Evolutionary conservation across 192 early-diverging fungal genomes (phyloP).

Genomic region (Umbelopsis sp.): DNA sequence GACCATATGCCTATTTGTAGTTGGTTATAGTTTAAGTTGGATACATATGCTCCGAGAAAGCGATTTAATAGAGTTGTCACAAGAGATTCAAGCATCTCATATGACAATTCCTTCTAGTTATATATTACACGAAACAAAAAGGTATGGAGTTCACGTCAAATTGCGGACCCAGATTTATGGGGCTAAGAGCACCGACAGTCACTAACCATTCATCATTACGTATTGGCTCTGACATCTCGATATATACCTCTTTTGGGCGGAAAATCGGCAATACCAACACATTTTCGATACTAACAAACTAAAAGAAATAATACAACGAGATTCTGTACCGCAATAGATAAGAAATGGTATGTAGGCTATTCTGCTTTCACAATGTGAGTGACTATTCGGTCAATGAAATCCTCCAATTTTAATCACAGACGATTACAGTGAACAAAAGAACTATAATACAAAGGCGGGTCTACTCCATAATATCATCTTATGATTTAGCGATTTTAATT

Average conservation of each 20-base stretch:
- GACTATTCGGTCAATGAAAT: no score
- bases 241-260: no score
- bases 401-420: no score
- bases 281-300: no score
- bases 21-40: slow-evolving; percentile 92
- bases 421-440: no score
- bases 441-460: no score
- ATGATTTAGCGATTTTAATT: slow-evolving; percentile 68
- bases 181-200: slow-evolving; percentile 1
- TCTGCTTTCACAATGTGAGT: no score
- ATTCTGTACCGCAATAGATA: no score
- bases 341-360: no score
- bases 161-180: slow-evolving; percentile 1
- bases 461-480: background rate
- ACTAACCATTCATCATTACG: background rate
- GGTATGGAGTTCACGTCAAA: slow-evolving; percentile 8
- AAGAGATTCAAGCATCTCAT: slow-evolving; percentile 75
- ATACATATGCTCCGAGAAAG: slow-evolving; percentile 94
- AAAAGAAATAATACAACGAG: no score
- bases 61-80: slow-evolving; percentile 78
- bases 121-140: background rate
- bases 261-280: no score
- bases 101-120: slow-evolving; percentile 6
- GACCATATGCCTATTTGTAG: slow-evolving; percentile 95
- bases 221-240: background rate